phyloP scores from a whole-genome alignment of 1,139 yeast genomes.

The Taphrina confusa region DNA sequence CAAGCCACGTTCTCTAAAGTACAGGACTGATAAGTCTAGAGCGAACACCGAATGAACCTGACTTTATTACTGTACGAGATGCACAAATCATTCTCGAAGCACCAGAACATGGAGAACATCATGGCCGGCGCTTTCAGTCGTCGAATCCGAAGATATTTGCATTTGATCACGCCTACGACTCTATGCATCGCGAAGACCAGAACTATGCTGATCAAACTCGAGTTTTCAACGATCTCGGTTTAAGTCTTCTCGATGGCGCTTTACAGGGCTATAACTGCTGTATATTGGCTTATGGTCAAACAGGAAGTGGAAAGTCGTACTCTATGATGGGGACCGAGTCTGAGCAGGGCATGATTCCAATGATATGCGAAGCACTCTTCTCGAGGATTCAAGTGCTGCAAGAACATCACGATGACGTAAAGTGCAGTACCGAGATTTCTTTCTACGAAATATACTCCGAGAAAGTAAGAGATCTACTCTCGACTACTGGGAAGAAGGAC shows the following conservation, averaged over 20 bases:
- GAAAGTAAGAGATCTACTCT: constrained; percentile 60
- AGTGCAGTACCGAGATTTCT: constrained; percentile 6
- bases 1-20: background rate
- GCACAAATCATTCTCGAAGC: constrained; percentile 42
- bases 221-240: constrained; percentile 59
- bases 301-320: constrained; percentile 71
- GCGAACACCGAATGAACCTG: constrained; percentile 39
- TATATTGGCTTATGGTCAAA: constrained; percentile 75
- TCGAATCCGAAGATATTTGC: constrained; percentile 39
- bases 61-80: constrained; percentile 44
- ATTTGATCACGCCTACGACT: constrained; percentile 30
- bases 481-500: constrained; percentile 43
- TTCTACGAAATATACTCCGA: constrained; percentile 68
- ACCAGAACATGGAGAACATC: constrained; percentile 38
- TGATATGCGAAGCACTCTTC: constrained; percentile 59
- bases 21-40: constrained; percentile 42
- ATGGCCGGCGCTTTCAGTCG: constrained; percentile 16
- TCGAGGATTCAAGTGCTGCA: constrained; percentile 49
- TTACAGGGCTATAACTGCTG: constrained; percentile 73
- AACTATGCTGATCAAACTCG: constrained; percentile 48
- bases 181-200: constrained; percentile 1
- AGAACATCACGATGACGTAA: constrained; percentile 41
- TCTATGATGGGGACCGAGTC: constrained; percentile 67
- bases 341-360: constrained; percentile 64
- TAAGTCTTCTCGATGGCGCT: constrained; percentile 61